Conservation (phyloP, 176 grass and related monocot genomes). For the Triticum monococcum region DNA sequence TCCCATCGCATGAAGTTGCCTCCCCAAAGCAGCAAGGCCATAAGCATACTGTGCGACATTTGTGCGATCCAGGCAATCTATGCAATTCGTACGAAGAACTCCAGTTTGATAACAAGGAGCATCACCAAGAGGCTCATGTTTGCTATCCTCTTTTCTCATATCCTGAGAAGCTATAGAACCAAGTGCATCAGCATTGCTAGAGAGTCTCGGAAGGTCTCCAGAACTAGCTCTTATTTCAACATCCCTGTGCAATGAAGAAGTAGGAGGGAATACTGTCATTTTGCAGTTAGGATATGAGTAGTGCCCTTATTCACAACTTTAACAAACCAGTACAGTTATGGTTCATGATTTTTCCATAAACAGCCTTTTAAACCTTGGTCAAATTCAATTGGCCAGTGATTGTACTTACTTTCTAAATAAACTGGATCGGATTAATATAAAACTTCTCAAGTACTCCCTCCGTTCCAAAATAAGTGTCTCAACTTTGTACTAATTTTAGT, state of each 20-base stretch:
- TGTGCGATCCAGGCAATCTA: slow-evolving; percentile 94
- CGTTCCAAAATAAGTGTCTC: no score
- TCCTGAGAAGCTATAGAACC: slow-evolving; percentile 39
- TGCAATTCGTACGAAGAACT: slow-evolving; percentile 97
- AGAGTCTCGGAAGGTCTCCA: slow-evolving; percentile 71
- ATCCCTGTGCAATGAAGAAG: slow-evolving; percentile 52
- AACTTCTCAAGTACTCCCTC: background rate
- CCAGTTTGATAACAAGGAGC: slow-evolving; percentile 74
- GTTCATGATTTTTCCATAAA: slow-evolving; percentile 3
- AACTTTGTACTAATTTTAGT: no score
- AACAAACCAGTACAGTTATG: background rate
- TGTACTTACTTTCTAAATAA: background rate
- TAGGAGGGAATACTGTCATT: slow-evolving; percentile 4
- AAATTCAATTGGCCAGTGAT: background rate
- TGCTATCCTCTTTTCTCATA: slow-evolving; percentile 40
- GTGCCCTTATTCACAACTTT: background rate
- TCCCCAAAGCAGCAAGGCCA: slow-evolving; percentile 82
- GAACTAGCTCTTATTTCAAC: slow-evolving; percentile 70
- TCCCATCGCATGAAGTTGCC: slow-evolving; percentile 89
- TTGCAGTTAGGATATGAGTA: slow-evolving; percentile 12
- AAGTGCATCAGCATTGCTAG: slow-evolving; percentile 53
- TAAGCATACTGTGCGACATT: slow-evolving; percentile 99
- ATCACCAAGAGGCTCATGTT: slow-evolving; percentile 34
- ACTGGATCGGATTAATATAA: background rate
- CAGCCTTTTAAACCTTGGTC: background rate